Evolutionary conservation across 257 asterid species (phyloP), one percentile per base, ranked within the genome.

Genomic region (Lycium barbarum): DNA sequence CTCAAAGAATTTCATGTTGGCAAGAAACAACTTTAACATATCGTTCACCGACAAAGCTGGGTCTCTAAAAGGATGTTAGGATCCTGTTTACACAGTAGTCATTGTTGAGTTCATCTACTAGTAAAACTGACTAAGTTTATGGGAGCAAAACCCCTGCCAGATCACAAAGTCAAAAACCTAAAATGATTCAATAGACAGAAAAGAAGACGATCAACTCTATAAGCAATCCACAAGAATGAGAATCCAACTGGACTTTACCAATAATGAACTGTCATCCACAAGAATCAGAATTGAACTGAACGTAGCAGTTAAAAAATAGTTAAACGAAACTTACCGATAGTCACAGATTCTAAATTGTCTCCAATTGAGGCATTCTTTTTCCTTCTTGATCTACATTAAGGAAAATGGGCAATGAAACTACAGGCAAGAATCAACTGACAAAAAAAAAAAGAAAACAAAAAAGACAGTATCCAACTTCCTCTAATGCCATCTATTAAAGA

Each of bases 301-400:
- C 15, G 22, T 63, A 15, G 36, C 83, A 22, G 49, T 40, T 78
- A 58, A 78, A 53, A 78, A 49, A 1, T 53, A 53, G 33, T 53
- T 53, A 33, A 35, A 82, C 58, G 63, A 4, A 85, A 67, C 73
- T 80, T 85, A 93, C 97, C 98, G 82, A 93, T 88, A 85, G 91
- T 72, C 47, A 84, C 89, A 62, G 95, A 91, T 58, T 93, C 97
- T 58, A 88, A 26, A 85, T 89, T 93, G 86, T 94, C 98, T 88
- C 98, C 95, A 88, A 89, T 91, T 40, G 96, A 84, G 49, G 93
- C 91, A 88, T 85, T 93, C 94, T 94, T 94, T 88, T 93, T 94
- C 87, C 97, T 93, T 91, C 97, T 93, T 87, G 97, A 93, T 90
- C 98, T 94, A 95, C 81, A 81, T 73, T 43, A 65, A 79, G 13